Evolutionary conservation across 1,284 basidiomycete species (phyloP), one percentile per base, ranked within the genome.

Genomic region (Cryptococcus maquisensis): DNA sequence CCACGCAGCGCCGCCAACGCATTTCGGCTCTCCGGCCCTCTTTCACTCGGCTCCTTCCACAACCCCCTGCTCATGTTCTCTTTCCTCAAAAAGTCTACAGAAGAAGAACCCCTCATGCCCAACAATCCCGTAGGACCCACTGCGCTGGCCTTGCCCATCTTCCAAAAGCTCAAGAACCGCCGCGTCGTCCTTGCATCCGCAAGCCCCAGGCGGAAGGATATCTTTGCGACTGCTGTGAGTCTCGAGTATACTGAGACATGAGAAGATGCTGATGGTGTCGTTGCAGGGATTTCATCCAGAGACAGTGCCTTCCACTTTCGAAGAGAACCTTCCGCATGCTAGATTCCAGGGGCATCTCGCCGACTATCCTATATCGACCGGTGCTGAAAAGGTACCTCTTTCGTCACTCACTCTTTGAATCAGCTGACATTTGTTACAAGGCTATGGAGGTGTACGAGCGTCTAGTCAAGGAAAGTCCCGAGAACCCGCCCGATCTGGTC

Each of bases 331-430:
- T 15, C 80, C 83, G 0, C 79, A 87, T 47, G 77, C 77, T 18
- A 81, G 82, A 3, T 98, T 77, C 56, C 67, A 86, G 55, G 83
- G 84, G 24, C 83, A 89, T 59, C 81, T 88, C 16, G 88, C 90
- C 56, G 91, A 96, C 70, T 98, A 98, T 71, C 90, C 94, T 0
- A 89, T 96, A 5, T 86, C 93, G 8, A 98, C 93, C 0, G 91
- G 91, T 2, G 85, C 84, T 2, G 87, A 94, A 62, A 98, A 97
- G 79, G 82, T 79, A 18, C 38, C 63, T 38, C n/a, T 15, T 15
- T 26, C 7, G 36, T 40, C 3, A 13, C 16, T 36, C 35, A 16
- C 3, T 23, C 36, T 37, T 12, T 39, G 37, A 40, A 21, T 4
- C 10, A 23, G 20, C 35, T 51, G 37, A 37, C 12, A 16, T 49